These are phyloP conservation scores for Trypanosoma boissoni DNA, from an alignment of 208 protist genomes.

Conservation along the genomic window DNA sequence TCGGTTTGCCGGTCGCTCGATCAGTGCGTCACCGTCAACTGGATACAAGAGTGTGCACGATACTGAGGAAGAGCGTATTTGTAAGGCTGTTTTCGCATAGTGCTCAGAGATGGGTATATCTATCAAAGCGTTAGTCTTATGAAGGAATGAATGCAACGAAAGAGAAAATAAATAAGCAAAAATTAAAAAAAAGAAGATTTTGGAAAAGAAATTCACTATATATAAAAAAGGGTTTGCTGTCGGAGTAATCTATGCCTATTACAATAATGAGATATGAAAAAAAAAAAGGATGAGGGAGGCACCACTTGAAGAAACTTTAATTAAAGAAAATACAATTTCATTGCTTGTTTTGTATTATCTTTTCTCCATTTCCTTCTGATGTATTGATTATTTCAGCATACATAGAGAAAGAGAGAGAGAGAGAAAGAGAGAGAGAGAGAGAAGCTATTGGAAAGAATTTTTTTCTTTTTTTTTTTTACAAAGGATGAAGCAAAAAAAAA, in stretches of 20 bases:
- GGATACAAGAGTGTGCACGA: constrained; percentile 75
- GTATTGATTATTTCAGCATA: constrained; percentile 17
- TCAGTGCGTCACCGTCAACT: constrained; percentile 56
- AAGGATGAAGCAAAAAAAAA: neutral
- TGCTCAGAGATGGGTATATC: neutral
- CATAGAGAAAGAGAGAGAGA: neutral
- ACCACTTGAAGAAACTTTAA: neutral
- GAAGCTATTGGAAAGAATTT: neutral
- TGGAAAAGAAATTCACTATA: too few species aligned
- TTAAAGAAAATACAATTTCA: neutral
- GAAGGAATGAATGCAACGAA: neutral
- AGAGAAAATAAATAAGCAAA: neutral
- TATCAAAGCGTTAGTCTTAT: neutral
- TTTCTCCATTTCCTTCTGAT: neutral
- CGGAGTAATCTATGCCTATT: neutral
- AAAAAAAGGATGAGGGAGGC: neutral
- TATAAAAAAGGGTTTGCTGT: too few species aligned
- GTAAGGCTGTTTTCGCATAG: constrained; percentile 29
- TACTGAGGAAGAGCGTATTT: constrained; percentile 68
- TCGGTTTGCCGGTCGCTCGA: constrained; percentile 56
- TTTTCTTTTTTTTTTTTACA: constrained; percentile 18
- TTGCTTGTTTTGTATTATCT: too few species aligned
- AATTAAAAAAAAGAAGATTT: neutral
- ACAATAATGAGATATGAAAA: neutral
- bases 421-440: neutral